Evolutionary conservation across 2,329 filamentous ascomycete species (phyloP).

Genomic region (Apiospora arundinis): DNA sequence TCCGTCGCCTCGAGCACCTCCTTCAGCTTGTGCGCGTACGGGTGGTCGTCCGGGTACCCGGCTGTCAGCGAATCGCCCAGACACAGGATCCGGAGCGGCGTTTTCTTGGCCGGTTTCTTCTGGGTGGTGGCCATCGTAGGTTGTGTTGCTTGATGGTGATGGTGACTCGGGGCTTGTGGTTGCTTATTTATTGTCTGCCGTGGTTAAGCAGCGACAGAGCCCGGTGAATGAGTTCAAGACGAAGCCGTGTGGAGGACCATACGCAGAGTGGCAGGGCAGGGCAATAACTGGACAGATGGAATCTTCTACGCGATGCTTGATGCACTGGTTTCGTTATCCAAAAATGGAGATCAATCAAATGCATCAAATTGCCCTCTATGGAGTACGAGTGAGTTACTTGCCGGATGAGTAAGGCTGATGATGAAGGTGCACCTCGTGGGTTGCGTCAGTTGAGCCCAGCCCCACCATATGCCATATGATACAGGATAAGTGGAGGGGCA

Average conservation of each 20-base stretch:
- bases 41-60: constrained; percentile 57
- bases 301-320: neutral
- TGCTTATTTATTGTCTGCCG: neutral
- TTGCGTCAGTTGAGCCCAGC: constrained; percentile 8
- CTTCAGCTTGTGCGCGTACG: constrained; percentile 59
- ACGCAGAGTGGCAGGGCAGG: neutral
- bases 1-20: constrained; percentile 54
- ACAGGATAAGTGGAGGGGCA: constrained; percentile 15
- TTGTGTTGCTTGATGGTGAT: neutral
- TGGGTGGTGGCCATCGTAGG: neutral
- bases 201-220: neutral
- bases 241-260: neutral
- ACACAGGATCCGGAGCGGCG: constrained; percentile 62
- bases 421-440: constrained; percentile 5
- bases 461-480: constrained; percentile 5
- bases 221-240: neutral
- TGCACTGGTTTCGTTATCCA: neutral
- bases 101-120: constrained; percentile 23
- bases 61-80: constrained; percentile 70
- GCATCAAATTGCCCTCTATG: neutral
- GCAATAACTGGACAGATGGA: neutral
- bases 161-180: neutral
- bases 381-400: neutral
- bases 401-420: constrained; percentile 12
- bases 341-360: neutral